Conservation (phyloP, 495 filamentous ascomycete species). For the Talaromyces liani region DNA sequence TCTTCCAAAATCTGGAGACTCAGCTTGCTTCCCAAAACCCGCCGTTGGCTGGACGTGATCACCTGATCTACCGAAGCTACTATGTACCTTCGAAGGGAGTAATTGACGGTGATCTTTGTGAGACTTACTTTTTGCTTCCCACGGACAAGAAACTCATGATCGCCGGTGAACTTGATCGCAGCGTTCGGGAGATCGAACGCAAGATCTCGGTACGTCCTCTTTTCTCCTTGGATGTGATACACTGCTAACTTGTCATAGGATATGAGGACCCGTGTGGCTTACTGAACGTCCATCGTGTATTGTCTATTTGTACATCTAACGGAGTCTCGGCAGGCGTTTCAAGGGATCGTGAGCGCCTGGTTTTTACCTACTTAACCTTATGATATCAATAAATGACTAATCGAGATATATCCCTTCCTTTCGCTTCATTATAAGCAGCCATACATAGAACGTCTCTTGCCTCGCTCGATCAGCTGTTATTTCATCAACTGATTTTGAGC, state of each 20-base stretch:
- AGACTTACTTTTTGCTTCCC: conserved; percentile 74
- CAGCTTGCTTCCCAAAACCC: conserved; percentile 78
- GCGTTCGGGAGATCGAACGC: conserved; percentile 83
- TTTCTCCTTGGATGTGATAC: not conserved
- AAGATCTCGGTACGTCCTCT: conserved; percentile 73
- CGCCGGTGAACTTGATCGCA: conserved; percentile 84
- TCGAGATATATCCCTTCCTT: conserved; percentile 10
- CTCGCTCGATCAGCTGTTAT: conserved; percentile 45
- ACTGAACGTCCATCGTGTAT: conserved; percentile 35
- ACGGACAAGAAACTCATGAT: conserved; percentile 91
- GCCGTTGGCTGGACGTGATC: conserved; percentile 83
- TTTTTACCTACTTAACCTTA: not conserved
- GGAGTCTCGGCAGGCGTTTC: conserved; percentile 4
- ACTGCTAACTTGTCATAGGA: conserved; percentile 42
- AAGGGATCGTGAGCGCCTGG: not conserved
- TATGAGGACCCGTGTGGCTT: conserved; percentile 81
- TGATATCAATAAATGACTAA: conserved; percentile 7
- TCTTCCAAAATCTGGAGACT: conserved; percentile 89
- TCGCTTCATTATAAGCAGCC: not conserved
- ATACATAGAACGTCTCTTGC: conserved; percentile 37
- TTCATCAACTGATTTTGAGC: conserved; percentile 48
- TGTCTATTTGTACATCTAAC: not conserved
- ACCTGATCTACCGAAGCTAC: conserved; percentile 89
- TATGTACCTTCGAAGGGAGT: conserved; percentile 96
- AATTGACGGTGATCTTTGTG: conserved; percentile 97